Evolutionary conservation across 768 basidiomycete species (phyloP).

Genomic region (Tylopilus felleus): DNA sequence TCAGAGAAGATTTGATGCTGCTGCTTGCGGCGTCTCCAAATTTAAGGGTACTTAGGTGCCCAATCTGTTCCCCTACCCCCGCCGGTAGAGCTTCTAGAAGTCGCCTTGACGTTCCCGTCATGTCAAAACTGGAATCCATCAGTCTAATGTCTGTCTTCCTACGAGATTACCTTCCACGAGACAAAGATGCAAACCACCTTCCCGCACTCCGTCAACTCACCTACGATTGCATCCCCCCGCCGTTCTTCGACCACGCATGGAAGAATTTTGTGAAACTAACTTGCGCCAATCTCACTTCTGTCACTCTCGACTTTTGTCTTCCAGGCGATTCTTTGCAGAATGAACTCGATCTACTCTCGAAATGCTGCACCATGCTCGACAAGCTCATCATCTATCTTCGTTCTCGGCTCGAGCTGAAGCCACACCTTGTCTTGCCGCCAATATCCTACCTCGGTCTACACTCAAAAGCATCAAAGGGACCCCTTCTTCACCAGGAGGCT

Average conservation of each 20-base stretch:
- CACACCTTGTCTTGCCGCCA: slow-evolving; percentile 22
- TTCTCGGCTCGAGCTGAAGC: slow-evolving; percentile 23
- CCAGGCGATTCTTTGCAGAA: slow-evolving; percentile 22
- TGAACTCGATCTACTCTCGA: slow-evolving; percentile 25
- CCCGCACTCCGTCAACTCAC: slow-evolving; percentile 30
- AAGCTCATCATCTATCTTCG: slow-evolving; percentile 26
- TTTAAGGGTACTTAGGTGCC: slow-evolving; percentile 27
- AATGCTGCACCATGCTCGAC: slow-evolving; percentile 22
- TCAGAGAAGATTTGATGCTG: slow-evolving; percentile 29
- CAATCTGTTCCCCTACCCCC: slow-evolving; percentile 26
- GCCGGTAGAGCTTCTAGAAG: slow-evolving; percentile 16
- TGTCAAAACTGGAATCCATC: slow-evolving; percentile 26
- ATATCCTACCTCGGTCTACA: slow-evolving; percentile 25
- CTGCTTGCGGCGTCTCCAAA: slow-evolving; percentile 26
- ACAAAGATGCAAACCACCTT: slow-evolving; percentile 26
- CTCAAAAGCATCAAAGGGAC: slow-evolving; percentile 14
- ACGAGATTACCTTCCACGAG: slow-evolving; percentile 29
- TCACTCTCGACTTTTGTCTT: slow-evolving; percentile 28
- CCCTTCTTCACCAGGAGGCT: slow-evolving; percentile 13
- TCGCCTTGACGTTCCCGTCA: slow-evolving; percentile 25
- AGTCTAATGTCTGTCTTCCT: slow-evolving; percentile 27
- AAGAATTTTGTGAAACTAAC: slow-evolving; percentile 24
- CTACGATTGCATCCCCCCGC: slow-evolving; percentile 32
- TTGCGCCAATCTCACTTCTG: slow-evolving; percentile 26
- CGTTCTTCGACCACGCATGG: slow-evolving; percentile 26